Evolutionary conservation across 2,329 filamentous ascomycete genomes (phyloP).

Genomic region (Bimuria novae-zelandiae): DNA sequence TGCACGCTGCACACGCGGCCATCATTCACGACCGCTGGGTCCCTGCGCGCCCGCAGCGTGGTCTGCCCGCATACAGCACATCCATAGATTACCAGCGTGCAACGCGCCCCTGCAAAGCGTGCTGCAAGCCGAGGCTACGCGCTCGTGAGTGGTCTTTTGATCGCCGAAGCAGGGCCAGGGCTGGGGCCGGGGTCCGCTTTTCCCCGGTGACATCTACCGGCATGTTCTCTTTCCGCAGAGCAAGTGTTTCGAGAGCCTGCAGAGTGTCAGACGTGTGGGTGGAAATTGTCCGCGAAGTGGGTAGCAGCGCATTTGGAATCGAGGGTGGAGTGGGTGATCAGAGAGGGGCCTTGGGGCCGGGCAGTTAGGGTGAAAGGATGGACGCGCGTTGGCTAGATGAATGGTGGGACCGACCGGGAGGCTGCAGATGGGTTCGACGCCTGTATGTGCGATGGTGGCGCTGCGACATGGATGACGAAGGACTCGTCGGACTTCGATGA

Average conservation of each 20-base stretch:
- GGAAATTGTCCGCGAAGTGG: no score
- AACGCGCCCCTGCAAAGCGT: background rate
- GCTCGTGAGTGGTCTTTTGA: conserved; percentile 5
- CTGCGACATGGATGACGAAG: background rate
- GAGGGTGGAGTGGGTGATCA: background rate
- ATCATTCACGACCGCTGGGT: background rate
- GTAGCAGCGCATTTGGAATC: no score
- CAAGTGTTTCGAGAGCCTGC: background rate
- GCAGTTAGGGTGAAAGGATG: background rate
- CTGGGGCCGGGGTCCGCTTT: background rate
- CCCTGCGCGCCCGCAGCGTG: background rate
- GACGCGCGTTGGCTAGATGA: background rate
- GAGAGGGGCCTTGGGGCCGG: background rate
- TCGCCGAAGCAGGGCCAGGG: background rate
- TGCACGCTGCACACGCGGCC: background rate
- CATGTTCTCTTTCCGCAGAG: background rate
- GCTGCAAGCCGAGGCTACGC: background rate
- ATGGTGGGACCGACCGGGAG: background rate
- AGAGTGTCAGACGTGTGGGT: no score
- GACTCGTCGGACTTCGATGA: conserved; percentile 2
- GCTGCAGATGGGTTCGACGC: background rate
- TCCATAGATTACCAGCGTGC: conserved; percentile 8
- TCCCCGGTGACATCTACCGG: conserved; percentile 5
- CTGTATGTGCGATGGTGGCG: background rate
- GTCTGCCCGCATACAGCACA: no score